These are phyloP conservation scores for Colletotrichum siamense DNA, from an alignment of 2,329 filamentous ascomycete genomes.

Conservation along the genomic window DNA sequence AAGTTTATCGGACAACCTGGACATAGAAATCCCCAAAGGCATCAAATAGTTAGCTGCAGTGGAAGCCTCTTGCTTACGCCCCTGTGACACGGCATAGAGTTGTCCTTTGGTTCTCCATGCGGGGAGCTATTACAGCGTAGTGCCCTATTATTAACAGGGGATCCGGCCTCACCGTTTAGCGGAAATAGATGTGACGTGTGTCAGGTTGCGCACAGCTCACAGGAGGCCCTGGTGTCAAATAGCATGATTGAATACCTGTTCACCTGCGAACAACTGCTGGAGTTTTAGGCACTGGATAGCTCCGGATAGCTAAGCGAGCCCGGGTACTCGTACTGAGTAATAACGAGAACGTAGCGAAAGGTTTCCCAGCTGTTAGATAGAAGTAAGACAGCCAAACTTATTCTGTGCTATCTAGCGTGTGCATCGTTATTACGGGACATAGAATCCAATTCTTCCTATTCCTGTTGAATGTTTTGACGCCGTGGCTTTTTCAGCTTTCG, in stretches of 20 bases:
- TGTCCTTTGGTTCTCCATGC: neutral
- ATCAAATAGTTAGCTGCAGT: neutral
- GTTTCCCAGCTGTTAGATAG: rapidly evolving
- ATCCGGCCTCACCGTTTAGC: neutral
- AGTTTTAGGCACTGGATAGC: neutral
- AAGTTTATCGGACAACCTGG: neutral
- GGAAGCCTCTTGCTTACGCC: rapidly evolving
- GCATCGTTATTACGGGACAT: neutral
- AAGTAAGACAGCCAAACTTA: neutral
- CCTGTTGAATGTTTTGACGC: neutral
- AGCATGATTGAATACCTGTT: neutral
- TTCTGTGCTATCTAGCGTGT: rapidly evolving
- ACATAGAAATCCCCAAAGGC: rapidly evolving
- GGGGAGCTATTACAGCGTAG: neutral
- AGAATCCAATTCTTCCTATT: rapidly evolving
- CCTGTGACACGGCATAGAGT: neutral
- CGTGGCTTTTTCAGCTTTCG: neutral
- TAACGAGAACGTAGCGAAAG: neutral
- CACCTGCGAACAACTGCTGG: neutral
- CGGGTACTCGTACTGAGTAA: neutral
- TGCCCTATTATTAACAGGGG: neutral
- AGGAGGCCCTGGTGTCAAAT: neutral
- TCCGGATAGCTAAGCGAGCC: neutral
- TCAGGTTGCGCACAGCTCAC: neutral
- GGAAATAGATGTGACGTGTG: neutral